A percentile compares a stretch with the other conserved stretches of the same genome.
phyloP scores from a whole-genome alignment of 75 land plant species.

The Selaginella moellendorffii region DNA sequence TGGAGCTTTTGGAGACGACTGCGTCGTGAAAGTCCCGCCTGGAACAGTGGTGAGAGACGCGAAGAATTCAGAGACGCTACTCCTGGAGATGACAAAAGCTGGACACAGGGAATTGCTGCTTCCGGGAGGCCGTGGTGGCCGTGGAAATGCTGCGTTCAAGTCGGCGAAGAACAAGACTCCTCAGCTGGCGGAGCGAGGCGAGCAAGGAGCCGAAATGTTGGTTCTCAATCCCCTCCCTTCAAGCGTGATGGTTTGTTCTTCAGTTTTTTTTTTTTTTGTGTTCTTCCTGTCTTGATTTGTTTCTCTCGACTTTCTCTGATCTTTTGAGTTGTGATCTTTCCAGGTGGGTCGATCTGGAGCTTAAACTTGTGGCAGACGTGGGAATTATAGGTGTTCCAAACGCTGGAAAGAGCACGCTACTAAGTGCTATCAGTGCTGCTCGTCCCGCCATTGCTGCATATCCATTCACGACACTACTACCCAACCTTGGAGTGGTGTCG shows the following conservation, averaged over 20 bases:
- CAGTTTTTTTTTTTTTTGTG: too few relatives aligned
- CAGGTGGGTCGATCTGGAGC: conserved; percentile 95
- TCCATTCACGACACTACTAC: conserved; percentile 88
- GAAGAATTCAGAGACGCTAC: too few relatives aligned
- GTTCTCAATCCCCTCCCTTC: conserved; percentile 5
- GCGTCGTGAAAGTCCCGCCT: conserved; percentile 66
- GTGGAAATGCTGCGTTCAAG: conserved; percentile 84
- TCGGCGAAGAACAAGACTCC: conserved; percentile 75
- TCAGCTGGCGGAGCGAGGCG: conserved; percentile 78
- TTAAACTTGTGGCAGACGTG: conserved; percentile 97
- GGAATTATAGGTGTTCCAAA: conserved; percentile 96
- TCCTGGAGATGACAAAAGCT: conserved; percentile 57
- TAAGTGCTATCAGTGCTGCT: conserved; percentile 89
- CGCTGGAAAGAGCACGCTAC: conserved; percentile 94
- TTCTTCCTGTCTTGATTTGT: conserved; percentile 4
- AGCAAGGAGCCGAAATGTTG: conserved; percentile 84
- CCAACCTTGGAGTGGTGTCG: conserved; percentile 88
- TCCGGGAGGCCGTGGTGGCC: conserved; percentile 91
- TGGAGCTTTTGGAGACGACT: conserved; percentile 64
- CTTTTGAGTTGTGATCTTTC: not conserved
- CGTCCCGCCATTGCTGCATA: conserved; percentile 79
- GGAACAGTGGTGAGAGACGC: conserved; percentile 73
- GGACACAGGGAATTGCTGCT: conserved; percentile 64
- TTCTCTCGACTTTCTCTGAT: not conserved
- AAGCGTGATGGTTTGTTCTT: not conserved